Evolutionary conservation across 108 stramenopile species (phyloP).

Genomic region (Skeletonema menzelii): DNA sequence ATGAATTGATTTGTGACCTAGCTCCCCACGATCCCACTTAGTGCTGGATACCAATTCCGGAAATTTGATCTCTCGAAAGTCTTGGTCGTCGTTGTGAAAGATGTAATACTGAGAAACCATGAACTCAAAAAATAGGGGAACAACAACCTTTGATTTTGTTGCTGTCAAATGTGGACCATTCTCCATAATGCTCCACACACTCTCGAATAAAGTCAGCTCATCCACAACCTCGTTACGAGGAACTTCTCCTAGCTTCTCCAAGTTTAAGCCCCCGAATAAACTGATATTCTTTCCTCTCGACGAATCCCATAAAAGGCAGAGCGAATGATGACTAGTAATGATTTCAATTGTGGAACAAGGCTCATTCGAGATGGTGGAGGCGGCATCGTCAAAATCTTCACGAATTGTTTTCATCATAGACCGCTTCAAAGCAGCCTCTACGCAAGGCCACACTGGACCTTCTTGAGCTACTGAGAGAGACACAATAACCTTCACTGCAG

Average conservation of each 20-base stretch:
- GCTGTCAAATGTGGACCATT: conserved; percentile 55
- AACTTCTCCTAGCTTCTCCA: conserved; percentile 46
- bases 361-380: not conserved
- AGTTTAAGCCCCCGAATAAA: conserved; percentile 41
- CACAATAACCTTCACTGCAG: conserved; percentile 54
- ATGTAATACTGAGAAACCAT: conserved; percentile 72
- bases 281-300: conserved; percentile 40
- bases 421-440: conserved; percentile 46
- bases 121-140: conserved; percentile 82
- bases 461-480: conserved; percentile 58
- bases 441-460: conserved; percentile 55
- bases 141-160: conserved; percentile 70
- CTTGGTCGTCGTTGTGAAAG: conserved; percentile 72
- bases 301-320: conserved; percentile 67
- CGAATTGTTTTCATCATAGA: conserved; percentile 42
- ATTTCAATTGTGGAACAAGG: not conserved
- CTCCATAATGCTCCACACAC: conserved; percentile 70
- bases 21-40: conserved; percentile 35
- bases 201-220: conserved; percentile 53
- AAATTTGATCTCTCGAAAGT: conserved; percentile 60
- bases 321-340: conserved; percentile 40
- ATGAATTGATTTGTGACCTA: conserved; percentile 49
- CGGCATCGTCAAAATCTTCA: not conserved
- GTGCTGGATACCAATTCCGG: conserved; percentile 20
- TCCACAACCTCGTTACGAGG: conserved; percentile 59